phyloP scores from a whole-genome alignment of 352 stramenopile genomes.

The Phytophthora sansomeana region DNA sequence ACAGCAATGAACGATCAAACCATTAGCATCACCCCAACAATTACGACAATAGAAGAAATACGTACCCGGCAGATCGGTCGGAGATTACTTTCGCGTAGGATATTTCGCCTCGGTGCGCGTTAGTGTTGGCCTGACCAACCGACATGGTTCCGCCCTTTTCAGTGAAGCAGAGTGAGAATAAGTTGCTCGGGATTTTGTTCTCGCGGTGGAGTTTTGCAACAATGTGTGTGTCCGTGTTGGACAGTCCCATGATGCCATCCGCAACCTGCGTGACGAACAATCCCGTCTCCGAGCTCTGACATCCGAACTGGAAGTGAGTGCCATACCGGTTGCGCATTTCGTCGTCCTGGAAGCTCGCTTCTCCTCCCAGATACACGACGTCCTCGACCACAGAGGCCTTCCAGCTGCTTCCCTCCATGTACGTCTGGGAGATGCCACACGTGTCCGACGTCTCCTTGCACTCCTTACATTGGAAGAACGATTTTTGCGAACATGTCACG shows the following conservation, averaged over 20 bases:
- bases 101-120: slow-evolving; percentile 61
- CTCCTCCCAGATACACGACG: slow-evolving; percentile 78
- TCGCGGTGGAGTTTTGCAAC: slow-evolving; percentile 78
- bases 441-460: slow-evolving; percentile 53
- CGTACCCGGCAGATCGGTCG: slow-evolving; percentile 42
- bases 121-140: slow-evolving; percentile 58
- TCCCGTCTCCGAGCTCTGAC: slow-evolving; percentile 75
- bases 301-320: slow-evolving; percentile 86
- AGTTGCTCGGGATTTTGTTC: slow-evolving; percentile 83
- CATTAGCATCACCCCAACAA: slow-evolving; percentile 6
- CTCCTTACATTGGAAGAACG: slow-evolving; percentile 68
- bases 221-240: slow-evolving; percentile 78
- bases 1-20: slow-evolving; percentile 1
- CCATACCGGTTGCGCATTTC: slow-evolving; percentile 67
- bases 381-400: slow-evolving; percentile 83
- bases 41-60: not conserved
- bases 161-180: slow-evolving; percentile 85
- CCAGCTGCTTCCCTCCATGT: slow-evolving; percentile 90
- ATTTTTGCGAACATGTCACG: slow-evolving; percentile 59
- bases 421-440: slow-evolving; percentile 80
- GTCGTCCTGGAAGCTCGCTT: slow-evolving; percentile 53
- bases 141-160: slow-evolving; percentile 75
- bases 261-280: slow-evolving; percentile 87
- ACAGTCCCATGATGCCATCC: slow-evolving; percentile 87
- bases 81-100: slow-evolving; percentile 63